A percentile compares a stretch with the other conserved stretches of the same genome.
These are phyloP conservation scores for Fraxinus sp. DNA, from an alignment of 305 asterid species.

Conservation along the genomic window DNA sequence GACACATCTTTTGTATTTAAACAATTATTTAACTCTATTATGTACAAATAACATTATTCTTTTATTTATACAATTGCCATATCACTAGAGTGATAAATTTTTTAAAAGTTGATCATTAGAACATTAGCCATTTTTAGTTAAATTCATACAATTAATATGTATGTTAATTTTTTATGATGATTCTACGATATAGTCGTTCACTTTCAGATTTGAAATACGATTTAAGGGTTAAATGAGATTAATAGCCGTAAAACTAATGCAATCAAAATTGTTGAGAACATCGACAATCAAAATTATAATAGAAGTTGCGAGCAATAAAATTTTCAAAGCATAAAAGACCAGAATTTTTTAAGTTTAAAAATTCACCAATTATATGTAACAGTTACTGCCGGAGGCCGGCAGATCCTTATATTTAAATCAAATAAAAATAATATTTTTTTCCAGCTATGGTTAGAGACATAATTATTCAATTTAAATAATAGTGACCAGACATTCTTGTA, in stretches of 20 bases:
- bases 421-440: not conserved
- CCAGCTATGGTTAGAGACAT: not conserved
- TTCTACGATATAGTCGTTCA: not conserved
- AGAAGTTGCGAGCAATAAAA: not conserved
- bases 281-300: not conserved
- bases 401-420: not conserved
- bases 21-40: too few relatives aligned
- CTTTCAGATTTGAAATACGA: not conserved
- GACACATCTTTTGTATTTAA: too few relatives aligned
- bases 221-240: not conserved
- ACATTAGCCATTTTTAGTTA: not conserved
- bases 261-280: not conserved
- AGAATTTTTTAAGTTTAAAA: not conserved
- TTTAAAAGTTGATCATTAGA: too few relatives aligned
- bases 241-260: not conserved
- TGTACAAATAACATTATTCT: too few relatives aligned
- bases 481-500: not conserved
- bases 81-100: not conserved
- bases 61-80: too few relatives aligned
- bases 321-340: not conserved
- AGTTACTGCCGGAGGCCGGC: not conserved
- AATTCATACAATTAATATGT: not conserved
- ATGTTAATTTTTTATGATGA: not conserved
- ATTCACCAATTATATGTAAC: not conserved
- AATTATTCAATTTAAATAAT: not conserved